Base-by-base conservation (phyloP, 768 basidiomycete genomes). In the Boletus sensibilis region DNA sequence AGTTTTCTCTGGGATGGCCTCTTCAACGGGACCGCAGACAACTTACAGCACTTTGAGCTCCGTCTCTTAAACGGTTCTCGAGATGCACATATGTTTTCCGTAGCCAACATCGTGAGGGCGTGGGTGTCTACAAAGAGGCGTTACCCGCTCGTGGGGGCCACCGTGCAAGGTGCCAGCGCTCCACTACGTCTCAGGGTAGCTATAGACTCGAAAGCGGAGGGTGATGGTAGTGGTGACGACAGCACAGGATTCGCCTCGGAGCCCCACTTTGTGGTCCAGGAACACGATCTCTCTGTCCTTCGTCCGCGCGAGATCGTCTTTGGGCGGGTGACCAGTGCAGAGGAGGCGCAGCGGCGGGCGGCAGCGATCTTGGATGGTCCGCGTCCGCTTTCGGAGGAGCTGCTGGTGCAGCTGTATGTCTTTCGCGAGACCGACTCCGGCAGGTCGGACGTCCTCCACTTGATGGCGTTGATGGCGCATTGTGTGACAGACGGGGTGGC, bases 401-500 rank as follows among this genome's bases (percentile, higher is more conserved):
- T 79, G 12, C 70, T 81, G 8, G 74, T 76, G 4, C 75, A 76
- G 23, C 38, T 84, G 1, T 70, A 75, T 45, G 63, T 84, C 52
- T 69, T 81, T 21, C 68, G 63, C 49, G 75, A 76, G 53, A 67
- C 64, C 6, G 46, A 29, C 33, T 5, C 53, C 11, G 76, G 79
- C 60, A 55, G 64, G 13, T 48, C 68, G 2, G 68, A 71, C 18
- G 64, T 55, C 7, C 68, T 77, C 46, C 79, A 84, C 58, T 39
- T 83, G 44, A 49, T 82, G 25, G 62, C 81, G 21, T 63, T 76
- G 39, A 66, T 75, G 16, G 75, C 82, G 1, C 84, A 86, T 63
- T 68, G 70, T 46, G 78, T 85, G 41, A 75, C 78, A 0, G 84
- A 86, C 62, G 81, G 78, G 18, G 75, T 75, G 42, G 71, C 77